A percentile compares a stretch with the other conserved stretches of the same genome.
phyloP scores from a whole-genome alignment of 192 early-diverging fungal genomes.

The Pecoramyces ruminantium region DNA sequence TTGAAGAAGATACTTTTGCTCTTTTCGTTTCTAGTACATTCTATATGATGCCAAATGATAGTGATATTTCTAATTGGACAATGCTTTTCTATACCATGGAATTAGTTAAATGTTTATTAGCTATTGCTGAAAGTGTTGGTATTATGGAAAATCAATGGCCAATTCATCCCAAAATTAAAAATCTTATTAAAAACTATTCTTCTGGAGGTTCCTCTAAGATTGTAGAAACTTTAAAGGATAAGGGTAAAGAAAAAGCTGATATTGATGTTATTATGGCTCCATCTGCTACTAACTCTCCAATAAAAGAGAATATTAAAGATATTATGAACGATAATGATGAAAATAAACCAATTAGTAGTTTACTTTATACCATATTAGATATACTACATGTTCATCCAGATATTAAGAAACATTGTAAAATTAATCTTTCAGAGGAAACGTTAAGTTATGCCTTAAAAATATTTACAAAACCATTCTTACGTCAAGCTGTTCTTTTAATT shows the following conservation, averaged over 20 bases:
- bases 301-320: background rate
- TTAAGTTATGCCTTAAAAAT: background rate
- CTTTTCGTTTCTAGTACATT: background rate
- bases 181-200: background rate
- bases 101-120: background rate
- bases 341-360: background rate
- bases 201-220: background rate
- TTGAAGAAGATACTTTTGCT: background rate
- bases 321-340: background rate
- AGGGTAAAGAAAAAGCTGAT: too few relatives aligned
- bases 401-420: background rate
- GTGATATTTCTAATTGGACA: background rate
- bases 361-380: background rate
- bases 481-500: background rate
- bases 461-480: background rate
- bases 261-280: background rate
- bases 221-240: too few relatives aligned
- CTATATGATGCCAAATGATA: background rate
- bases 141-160: background rate
- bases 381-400: background rate
- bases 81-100: background rate
- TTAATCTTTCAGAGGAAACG: background rate
- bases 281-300: background rate
- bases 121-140: background rate
- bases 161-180: background rate